Base-by-base conservation (phyloP, 2,329 filamentous ascomycete genomes). In the Coniochaeta sp. region DNA sequence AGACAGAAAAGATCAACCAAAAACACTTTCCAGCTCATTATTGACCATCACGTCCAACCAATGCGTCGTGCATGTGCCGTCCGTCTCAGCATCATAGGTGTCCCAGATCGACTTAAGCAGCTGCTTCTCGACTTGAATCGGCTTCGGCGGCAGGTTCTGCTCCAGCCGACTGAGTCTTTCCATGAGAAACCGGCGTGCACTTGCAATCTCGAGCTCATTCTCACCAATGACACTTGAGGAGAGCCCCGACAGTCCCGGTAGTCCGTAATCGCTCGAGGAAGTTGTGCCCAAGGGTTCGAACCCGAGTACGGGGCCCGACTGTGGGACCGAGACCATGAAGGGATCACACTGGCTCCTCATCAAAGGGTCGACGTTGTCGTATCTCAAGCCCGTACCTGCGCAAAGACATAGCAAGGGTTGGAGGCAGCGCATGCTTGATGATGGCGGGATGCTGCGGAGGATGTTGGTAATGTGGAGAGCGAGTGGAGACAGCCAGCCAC, bases 1-100 rank as follows among this genome's bases (percentile, higher is more conserved):
- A 40, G 22, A 47, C 42, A 47, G 42, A 47, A 19, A 36, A 47
- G 14, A 16, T 56, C 30, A 56, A 3, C 68, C 68, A 58, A 69
- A 69, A 1, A 69, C 58, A 55, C 66, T 69, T 32, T 67, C 65
- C 32, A 69, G 61, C 19, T 65, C 66, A 4, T 63, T 68, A 38
- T 56, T 57, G 40, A 61, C 72, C 75, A 76, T 78, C 4, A 78
- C 73, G 57, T 78, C 76, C 3, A 77, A 68, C 76, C 75, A 78
- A 50, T 78, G 75, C 0, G 75, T 75, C 10, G 69, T 62, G 12
- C 66, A 65, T 3, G 67, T 61, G 0, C 67, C 65, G 0, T 69
- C 73, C 3, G 70, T 67, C 55, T 77, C 75, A 3, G 62, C 64
- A 38, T 78, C 75, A 22, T 78, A 78, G 0, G 72, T 72, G 1